phyloP scores from a whole-genome alignment of 495 filamentous ascomycete genomes.

The Annulohypoxylon moriforme region DNA sequence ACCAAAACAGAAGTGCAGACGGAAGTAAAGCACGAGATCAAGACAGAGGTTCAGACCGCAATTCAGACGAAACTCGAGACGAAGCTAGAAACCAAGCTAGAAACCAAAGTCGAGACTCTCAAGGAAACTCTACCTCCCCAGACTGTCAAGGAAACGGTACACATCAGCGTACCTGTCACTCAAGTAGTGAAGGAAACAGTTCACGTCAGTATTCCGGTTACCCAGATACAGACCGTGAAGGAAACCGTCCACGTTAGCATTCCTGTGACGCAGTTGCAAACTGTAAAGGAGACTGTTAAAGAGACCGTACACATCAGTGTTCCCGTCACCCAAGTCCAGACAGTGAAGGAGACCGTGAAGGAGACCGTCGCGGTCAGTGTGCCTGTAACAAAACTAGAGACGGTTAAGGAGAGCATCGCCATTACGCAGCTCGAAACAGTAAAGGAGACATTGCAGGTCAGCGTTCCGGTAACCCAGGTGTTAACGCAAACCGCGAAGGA shows the following conservation, averaged over 20 bases:
- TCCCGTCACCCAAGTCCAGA: constrained; percentile 20
- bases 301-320: constrained; percentile 20
- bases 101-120: constrained; percentile 31
- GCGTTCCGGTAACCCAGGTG: constrained; percentile 17
- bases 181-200: constrained; percentile 34
- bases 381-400: constrained; percentile 13
- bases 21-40: constrained; percentile 14
- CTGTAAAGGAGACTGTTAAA: constrained; percentile 24
- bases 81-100: constrained; percentile 16
- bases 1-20: constrained; percentile 34
- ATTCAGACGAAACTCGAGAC: constrained; percentile 24
- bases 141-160: constrained; percentile 28
- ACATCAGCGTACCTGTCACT: constrained; percentile 16
- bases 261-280: constrained; percentile 18
- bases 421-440: constrained; percentile 5
- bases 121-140: constrained; percentile 29
- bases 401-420: constrained; percentile 21
- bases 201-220: constrained; percentile 28
- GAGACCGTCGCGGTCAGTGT: constrained; percentile 21
- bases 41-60: constrained; percentile 23
- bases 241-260: constrained; percentile 21
- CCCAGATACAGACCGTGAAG: constrained; percentile 27
- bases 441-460: constrained; percentile 22
- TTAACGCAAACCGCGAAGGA: constrained; percentile 12
- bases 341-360: constrained; percentile 28